phyloP scores from a whole-genome alignment of 768 basidiomycete genomes.

The Hemileccinum impolitum region DNA sequence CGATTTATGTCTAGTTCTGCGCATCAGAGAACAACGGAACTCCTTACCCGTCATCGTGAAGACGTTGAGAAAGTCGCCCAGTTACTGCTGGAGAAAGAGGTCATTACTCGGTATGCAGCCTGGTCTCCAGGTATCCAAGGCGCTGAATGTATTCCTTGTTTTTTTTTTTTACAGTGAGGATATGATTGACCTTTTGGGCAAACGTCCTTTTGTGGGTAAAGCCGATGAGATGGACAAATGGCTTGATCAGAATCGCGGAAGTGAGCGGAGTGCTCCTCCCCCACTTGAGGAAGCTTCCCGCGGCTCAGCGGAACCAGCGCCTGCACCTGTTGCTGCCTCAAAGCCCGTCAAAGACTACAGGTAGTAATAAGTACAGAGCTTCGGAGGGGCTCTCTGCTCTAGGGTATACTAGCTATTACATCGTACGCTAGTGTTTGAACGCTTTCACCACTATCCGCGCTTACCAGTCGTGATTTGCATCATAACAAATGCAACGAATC shows the following conservation, averaged over 20 bases:
- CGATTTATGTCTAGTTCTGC: conserved; percentile 48
- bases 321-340: conserved; percentile 47
- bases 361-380: conserved; percentile 10
- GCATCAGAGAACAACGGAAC: conserved; percentile 75
- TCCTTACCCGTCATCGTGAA: conserved; percentile 76
- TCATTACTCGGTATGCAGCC: conserved; percentile 75
- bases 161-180: conserved; percentile 62
- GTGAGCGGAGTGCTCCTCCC: conserved; percentile 60
- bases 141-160: not conserved
- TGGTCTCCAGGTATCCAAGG: not conserved
- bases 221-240: conserved; percentile 96
- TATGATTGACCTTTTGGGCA: conserved; percentile 80
- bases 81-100: conserved; percentile 89
- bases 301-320: conserved; percentile 41
- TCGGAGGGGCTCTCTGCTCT: conserved; percentile 34
- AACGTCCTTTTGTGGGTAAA: conserved; percentile 73
- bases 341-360: conserved; percentile 33
- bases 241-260: conserved; percentile 76
- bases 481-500: too few species aligned
- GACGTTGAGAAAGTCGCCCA: conserved; percentile 95
- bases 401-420: conserved; percentile 40
- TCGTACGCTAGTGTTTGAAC: too few species aligned
- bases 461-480: too few species aligned
- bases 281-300: conserved; percentile 50
- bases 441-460: too few species aligned